These are phyloP conservation scores for Didymella glomerata DNA, from an alignment of 2,329 filamentous ascomycete species.

Conservation along the genomic window DNA sequence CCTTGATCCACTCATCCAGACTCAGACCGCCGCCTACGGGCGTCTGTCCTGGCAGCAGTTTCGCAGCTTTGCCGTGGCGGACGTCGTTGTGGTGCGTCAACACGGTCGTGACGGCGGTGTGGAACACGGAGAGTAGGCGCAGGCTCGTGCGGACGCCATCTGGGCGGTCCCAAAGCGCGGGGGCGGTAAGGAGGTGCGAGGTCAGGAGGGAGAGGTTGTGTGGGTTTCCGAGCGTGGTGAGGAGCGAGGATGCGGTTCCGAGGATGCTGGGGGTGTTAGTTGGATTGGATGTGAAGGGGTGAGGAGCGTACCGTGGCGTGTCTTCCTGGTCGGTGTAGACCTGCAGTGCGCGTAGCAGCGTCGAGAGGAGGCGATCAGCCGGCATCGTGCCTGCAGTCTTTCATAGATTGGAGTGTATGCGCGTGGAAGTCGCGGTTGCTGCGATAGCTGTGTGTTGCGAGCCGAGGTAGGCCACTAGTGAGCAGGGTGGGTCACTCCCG, in stretches of 20 bases:
- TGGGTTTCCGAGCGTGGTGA: slow-evolving; percentile 75
- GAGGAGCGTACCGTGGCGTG: slow-evolving; percentile 62
- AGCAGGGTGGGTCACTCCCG: slow-evolving; percentile 25
- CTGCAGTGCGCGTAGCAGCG: slow-evolving; percentile 70
- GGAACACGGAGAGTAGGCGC: slow-evolving; percentile 75
- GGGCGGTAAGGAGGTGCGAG: slow-evolving; percentile 74
- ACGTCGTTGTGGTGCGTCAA: slow-evolving; percentile 58
- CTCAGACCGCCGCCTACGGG: slow-evolving; percentile 57
- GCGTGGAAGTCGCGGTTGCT: slow-evolving; percentile 25
- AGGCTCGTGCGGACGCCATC: slow-evolving; percentile 70
- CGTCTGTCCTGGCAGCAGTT: slow-evolving; percentile 41
- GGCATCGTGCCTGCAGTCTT: slow-evolving; percentile 61
- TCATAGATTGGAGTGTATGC: slow-evolving; percentile 9
- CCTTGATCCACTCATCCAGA: slow-evolving; percentile 66
- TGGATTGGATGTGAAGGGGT: slow-evolving; percentile 24
- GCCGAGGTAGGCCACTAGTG: slow-evolving; percentile 40
- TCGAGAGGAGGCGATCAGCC: slow-evolving; percentile 71
- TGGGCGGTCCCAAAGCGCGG: slow-evolving; percentile 72
- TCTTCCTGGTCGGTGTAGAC: slow-evolving; percentile 66
- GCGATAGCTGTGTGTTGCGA: slow-evolving; percentile 13
- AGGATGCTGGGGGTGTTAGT: slow-evolving; percentile 56
- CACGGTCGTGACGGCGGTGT: slow-evolving; percentile 68
- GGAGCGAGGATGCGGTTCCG: slow-evolving; percentile 71
- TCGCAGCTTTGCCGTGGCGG: slow-evolving; percentile 37
- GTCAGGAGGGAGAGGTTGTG: slow-evolving; percentile 77